Evolutionary conservation across 345 rosid genomes (phyloP).

Genomic region (Gossypium rotundifolium): DNA sequence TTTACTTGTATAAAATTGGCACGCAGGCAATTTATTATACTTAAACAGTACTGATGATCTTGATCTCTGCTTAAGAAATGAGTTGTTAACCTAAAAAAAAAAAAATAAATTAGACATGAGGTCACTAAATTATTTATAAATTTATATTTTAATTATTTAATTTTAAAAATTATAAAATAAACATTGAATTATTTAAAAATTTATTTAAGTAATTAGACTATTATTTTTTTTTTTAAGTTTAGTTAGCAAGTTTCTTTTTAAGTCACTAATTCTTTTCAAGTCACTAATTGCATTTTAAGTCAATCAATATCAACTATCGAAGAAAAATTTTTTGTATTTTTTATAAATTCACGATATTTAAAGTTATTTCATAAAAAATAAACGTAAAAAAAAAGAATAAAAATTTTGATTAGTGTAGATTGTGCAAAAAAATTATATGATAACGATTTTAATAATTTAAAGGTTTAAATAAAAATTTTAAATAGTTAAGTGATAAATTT

Average conservation of each 20-base stretch:
- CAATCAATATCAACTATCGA: no score
- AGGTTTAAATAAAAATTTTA: accelerated
- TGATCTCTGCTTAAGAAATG: neutral
- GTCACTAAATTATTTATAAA: accelerated
- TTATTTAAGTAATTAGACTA: accelerated
- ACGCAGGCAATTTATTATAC: neutral
- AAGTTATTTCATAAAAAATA: no score
- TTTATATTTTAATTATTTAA: no score
- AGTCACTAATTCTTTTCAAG: no score
- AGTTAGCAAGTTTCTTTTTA: accelerated
- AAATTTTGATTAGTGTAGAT: accelerated
- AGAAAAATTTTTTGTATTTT: accelerated
- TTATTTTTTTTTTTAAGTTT: no score
- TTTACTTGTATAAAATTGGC: neutral
- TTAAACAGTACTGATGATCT: neutral
- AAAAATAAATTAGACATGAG: accelerated
- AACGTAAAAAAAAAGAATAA: no score
- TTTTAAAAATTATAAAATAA: no score
- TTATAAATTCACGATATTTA: accelerated
- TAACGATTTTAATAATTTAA: accelerated
- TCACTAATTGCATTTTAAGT: no score
- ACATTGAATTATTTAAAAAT: accelerated
- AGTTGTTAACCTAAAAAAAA: neutral
- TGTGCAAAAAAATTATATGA: accelerated
- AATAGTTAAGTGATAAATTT: no score